Percentiles rank a stretch among this genome's conserved stretches.
Evolutionary conservation across 306 rosid genomes (phyloP).

Genomic region (Sechiopsis laciniata): DNA sequence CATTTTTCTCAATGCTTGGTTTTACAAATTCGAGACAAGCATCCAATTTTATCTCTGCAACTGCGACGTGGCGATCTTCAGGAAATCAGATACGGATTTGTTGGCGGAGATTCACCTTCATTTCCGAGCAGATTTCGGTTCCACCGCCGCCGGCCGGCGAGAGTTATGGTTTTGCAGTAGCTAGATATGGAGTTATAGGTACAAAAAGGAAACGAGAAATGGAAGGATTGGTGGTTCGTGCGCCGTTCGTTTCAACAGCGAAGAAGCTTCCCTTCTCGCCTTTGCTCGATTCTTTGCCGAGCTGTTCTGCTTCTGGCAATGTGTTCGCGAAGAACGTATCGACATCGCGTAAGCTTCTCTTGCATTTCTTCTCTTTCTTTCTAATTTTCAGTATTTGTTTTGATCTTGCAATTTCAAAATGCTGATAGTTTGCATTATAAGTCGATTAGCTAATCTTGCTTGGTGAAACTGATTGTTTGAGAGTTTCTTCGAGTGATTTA

Average conservation of each 20-base stretch:
- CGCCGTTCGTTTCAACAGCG: constrained; percentile 52
- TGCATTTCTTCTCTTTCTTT: background rate
- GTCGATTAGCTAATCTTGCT: background rate
- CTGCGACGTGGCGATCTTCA: constrained; percentile 46
- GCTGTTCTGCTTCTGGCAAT: constrained; percentile 33
- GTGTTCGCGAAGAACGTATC: constrained; percentile 25
- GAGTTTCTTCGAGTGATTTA: background rate
- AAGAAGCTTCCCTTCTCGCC: constrained; percentile 59
- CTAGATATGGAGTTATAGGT: constrained; percentile 41
- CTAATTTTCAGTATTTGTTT: background rate
- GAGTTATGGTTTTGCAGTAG: constrained; percentile 19
- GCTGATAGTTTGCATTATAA: background rate
- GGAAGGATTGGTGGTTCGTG: constrained; percentile 55
- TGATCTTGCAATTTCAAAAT: background rate
- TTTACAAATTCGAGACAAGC: constrained; percentile 2
- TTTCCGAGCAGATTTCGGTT: background rate
- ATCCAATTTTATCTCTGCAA: constrained; percentile 29
- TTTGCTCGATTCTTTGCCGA: constrained; percentile 48
- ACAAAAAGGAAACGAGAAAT: constrained; percentile 26
- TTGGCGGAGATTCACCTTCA: constrained; percentile 15
- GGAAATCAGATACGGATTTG: constrained; percentile 1
- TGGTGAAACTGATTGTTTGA: background rate
- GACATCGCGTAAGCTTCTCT: constrained; percentile 45
- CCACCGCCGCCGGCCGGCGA: background rate
- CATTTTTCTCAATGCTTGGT: background rate